Evolutionary conservation across 768 basidiomycete species (phyloP), one percentile per base, ranked within the genome.

Genomic region (Termitomyces heimii): DNA sequence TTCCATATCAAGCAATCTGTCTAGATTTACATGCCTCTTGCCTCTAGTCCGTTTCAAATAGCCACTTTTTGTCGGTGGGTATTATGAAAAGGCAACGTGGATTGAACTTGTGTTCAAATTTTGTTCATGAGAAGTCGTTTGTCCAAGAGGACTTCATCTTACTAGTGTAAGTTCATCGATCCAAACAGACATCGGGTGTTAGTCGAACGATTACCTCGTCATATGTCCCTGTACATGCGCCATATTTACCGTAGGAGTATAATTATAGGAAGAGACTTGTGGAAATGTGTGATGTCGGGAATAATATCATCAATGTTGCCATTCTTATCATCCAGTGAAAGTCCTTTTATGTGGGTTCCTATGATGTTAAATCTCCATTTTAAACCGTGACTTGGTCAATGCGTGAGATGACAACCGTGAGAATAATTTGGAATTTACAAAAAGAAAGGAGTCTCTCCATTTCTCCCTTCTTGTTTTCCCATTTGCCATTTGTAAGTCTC

Each of bases 1-100:
- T 53, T 32, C 57, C 44, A 53, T 55, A 62, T 59, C 57, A 28
- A 50, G 60, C 16, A 13, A 49, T 53, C 51, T 43, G 34, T 40
- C 16, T 37, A 50, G 18, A 55, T 55, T 43, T 57, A 50, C 39
- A 48, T 26, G 24, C 22, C 13, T 28, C 35, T 50, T 28, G n/a
- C 35, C 57, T 40, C 40, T n/a, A n/a, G 0, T 13, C 18, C 39
- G 5, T 13, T 40, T 34, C 18, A 47, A 47, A 9, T 14, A 4
- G 16, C 37, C 14, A 16, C 39, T 43, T 48, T 9, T 7, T 37
- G 6, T 20, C 32, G 26, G 29, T 46, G 18, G 16, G n/a, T n/a
- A n/a, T n/a, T n/a, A n/a, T n/a, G n/a, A n/a, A n/a, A n/a, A n/a
- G n/a, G n/a, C n/a, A n/a, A n/a, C n/a, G n/a, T n/a, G n/a, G 4